Percentiles rank a stretch among this genome's conserved stretches.
phyloP scores from a whole-genome alignment of 2,329 filamentous ascomycete genomes.

The Metarhizium album region DNA sequence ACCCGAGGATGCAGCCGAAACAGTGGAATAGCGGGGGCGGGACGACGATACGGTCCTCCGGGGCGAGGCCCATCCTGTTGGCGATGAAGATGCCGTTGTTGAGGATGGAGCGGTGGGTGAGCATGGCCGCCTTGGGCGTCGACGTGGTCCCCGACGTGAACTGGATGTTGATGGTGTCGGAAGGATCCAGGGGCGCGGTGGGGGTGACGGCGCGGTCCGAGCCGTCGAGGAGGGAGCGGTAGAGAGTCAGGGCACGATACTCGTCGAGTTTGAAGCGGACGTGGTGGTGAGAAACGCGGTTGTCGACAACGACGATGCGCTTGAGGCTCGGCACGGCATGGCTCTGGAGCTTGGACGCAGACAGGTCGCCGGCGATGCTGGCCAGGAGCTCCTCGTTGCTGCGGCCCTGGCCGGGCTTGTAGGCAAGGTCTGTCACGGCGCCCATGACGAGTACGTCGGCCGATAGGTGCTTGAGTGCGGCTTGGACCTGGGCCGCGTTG shows the following conservation, averaged over 20 bases:
- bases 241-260: conserved; percentile 33
- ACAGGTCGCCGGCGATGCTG: conserved; percentile 32
- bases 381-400: conserved; percentile 40
- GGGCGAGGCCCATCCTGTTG: conserved; percentile 68
- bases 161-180: conserved; percentile 85
- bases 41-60: conserved; percentile 67
- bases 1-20: conserved; percentile 86
- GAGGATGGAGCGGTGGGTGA: conserved; percentile 75
- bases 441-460: conserved; percentile 69
- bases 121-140: conserved; percentile 80
- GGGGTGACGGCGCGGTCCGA: conserved; percentile 27
- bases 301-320: conserved; percentile 68
- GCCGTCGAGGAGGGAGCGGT: conserved; percentile 27
- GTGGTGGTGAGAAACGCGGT: conserved; percentile 42
- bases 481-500: conserved; percentile 64
- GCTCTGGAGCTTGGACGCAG: conserved; percentile 20
- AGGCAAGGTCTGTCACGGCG: conserved; percentile 77
- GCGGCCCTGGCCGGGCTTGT: conserved; percentile 43
- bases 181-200: conserved; percentile 36
- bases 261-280: conserved; percentile 33
- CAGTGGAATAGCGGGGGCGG: conserved; percentile 83
- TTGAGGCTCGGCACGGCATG: conserved; percentile 56
- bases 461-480: conserved; percentile 66
- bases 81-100: conserved; percentile 88
- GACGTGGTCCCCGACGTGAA: conserved; percentile 96